These are phyloP conservation scores for Tardiomyces depauwii DNA, from an alignment of 1,139 yeast genomes.

Conservation along the genomic window DNA sequence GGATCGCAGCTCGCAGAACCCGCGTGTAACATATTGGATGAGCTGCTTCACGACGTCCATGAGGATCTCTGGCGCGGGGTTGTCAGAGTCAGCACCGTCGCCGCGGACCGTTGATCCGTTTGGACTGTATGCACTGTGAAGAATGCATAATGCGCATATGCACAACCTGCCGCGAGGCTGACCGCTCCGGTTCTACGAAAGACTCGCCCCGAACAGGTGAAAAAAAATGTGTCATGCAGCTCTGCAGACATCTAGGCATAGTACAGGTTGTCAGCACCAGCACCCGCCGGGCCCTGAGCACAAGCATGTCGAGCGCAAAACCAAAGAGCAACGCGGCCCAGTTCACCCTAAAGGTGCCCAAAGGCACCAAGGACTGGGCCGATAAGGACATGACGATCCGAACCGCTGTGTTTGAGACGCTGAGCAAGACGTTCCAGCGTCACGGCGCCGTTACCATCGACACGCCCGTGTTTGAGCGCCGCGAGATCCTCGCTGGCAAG, in stretches of 20 bases:
- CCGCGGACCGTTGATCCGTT: no score
- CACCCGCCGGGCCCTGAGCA: no score
- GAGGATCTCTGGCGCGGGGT: no score
- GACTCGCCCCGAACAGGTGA: no score
- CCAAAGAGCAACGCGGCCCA: conserved; percentile 19
- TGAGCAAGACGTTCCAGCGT: conserved; percentile 69
- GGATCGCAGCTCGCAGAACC: conserved; percentile 79
- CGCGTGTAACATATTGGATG: conserved; percentile 59
- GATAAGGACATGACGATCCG: conserved; percentile 95
- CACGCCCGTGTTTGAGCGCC: conserved; percentile 92
- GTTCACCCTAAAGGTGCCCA: conserved; percentile 83
- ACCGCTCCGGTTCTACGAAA: no score
- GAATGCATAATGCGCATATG: no score
- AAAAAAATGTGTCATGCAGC: not conserved
- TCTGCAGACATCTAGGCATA: not conserved
- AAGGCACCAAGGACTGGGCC: conserved; percentile 95
- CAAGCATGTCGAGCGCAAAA: not conserved
- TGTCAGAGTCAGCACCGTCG: no score
- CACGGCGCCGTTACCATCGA: conserved; percentile 98
- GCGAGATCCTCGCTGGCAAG: conserved; percentile 92
- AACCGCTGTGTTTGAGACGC: conserved; percentile 67
- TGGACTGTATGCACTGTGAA: no score
- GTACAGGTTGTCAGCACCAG: no score
- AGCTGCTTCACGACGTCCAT: conserved; percentile 30
- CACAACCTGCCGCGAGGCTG: no score